Conservation (phyloP, 164 flowering plant genomes). For the Echeveria elegans region DNA sequence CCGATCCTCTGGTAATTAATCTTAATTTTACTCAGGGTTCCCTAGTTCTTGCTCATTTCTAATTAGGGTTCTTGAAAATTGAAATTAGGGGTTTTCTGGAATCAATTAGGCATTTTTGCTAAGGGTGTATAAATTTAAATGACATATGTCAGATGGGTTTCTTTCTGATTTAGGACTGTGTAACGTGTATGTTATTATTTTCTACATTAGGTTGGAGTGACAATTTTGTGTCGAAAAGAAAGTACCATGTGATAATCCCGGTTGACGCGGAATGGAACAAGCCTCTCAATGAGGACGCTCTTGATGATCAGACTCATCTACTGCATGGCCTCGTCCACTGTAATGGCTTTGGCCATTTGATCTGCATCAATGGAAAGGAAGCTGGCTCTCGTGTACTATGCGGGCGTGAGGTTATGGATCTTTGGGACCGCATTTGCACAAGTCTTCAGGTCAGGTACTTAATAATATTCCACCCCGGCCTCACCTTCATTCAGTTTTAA, state of each 20-base stretch:
- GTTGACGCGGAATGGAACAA: slow-evolving; percentile 48
- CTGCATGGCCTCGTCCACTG: slow-evolving; percentile 76
- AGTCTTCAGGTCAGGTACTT: slow-evolving; percentile 48
- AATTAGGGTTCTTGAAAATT: not conserved
- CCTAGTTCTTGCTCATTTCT: not conserved
- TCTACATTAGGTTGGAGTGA: slow-evolving; percentile 70
- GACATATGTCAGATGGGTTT: not conserved
- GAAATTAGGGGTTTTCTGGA: not conserved
- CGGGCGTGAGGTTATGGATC: slow-evolving; percentile 78
- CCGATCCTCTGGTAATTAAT: slow-evolving; percentile 44
- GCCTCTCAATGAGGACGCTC: slow-evolving; percentile 29
- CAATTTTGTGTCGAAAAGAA: slow-evolving; percentile 60
- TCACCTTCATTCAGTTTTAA: not conserved
- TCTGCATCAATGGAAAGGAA: slow-evolving; percentile 73
- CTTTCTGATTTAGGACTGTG: not conserved
- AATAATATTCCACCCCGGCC: not conserved
- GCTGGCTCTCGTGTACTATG: slow-evolving; percentile 56
- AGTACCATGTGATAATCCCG: slow-evolving; percentile 74
- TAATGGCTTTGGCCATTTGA: slow-evolving; percentile 76
- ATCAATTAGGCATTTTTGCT: too few species aligned
- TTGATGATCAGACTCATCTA: slow-evolving; percentile 49
- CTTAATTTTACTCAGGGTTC: not conserved
- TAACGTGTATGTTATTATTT: not conserved
- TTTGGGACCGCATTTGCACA: slow-evolving; percentile 80
- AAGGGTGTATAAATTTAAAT: not conserved